Base-by-base conservation (phyloP, 176 grass and related monocot species). In the Neostapfia colusana region DNA sequence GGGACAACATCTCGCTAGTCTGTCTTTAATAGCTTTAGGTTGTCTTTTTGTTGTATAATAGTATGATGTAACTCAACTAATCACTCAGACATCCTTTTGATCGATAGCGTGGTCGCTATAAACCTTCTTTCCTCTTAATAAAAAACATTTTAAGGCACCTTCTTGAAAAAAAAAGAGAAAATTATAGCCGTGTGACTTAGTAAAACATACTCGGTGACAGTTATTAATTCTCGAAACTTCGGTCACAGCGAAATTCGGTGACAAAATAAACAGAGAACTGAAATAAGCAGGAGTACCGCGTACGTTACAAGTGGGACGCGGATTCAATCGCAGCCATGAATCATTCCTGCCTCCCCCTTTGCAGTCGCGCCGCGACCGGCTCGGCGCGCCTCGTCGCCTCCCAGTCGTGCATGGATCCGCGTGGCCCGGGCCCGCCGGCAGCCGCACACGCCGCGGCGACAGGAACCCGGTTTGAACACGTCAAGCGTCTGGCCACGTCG, bases 401-500 rank as follows among this genome's bases (percentile, higher is more conserved):
- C 17, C 9, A 2, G 70, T 73, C 53, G 36, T 50, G 13, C 50
- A 39, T 57, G 50, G 34, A 38, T 25, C 66, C 40, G 0, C 25
- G 43, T 44, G 0, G 8, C 31, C 31, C 17, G 10, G 27, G 18
- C 41, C 59, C 27, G 23, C 27, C 11, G 26, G 10, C 74, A 24
- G 74, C 28, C 75, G 2, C 59, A 26, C 59, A 15, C 2, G 11
- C 24, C 8, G 17, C 6, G 7, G 67, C 2, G 18, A 23, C 11
- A 35, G 26, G 37, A 24, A 59, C 57, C 17, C 14, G 15, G 54
- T 64, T 77, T 63, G 42, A 77, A 65, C 76, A 79, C 76, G 76
- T 79, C 76, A 51, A 20, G 25, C 57, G 23, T 24, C 44, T 27
- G 17, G 73, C 73, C 73, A 76, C 73, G 58, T 76, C 58, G 26